phyloP scores from a whole-genome alignment of 2,329 filamentous ascomycete species.

The Gnomoniopsis sp. region DNA sequence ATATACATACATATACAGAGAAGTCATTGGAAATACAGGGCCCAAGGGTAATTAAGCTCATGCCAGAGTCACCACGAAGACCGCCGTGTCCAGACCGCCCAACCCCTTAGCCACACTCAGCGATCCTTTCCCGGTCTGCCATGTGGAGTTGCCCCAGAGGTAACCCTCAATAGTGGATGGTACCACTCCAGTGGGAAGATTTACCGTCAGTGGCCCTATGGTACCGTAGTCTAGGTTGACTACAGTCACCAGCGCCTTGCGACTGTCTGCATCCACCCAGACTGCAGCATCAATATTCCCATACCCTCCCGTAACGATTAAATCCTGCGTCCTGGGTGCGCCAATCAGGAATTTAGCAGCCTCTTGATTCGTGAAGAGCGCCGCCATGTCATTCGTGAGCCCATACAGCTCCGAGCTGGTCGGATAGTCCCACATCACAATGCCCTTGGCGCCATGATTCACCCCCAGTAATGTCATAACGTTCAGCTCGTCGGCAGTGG shows the following conservation, averaged over 20 bases:
- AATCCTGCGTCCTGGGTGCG: constrained; percentile 21
- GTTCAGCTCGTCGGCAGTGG: constrained; percentile 40
- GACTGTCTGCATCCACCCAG: constrained; percentile 31
- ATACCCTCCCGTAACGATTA: constrained; percentile 24
- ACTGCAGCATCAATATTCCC: constrained; percentile 35
- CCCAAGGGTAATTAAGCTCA: background rate
- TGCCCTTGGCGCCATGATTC: constrained; percentile 47
- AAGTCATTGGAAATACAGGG: background rate
- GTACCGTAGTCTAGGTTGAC: constrained; percentile 18
- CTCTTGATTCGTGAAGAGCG: constrained; percentile 30
- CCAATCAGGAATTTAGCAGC: constrained; percentile 36
- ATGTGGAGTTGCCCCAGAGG: constrained; percentile 16
- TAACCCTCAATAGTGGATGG: background rate
- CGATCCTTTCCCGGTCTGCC: constrained; percentile 13
- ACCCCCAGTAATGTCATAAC: constrained; percentile 44
- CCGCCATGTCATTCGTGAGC: constrained; percentile 35
- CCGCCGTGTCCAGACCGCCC: background rate
- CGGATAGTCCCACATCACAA: constrained; percentile 47
- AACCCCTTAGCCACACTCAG: background rate
- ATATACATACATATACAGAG: background rate
- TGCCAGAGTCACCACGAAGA: constrained; percentile 5
- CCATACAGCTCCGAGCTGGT: constrained; percentile 30
- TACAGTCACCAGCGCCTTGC: constrained; percentile 17
- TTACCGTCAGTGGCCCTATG: constrained; percentile 3
- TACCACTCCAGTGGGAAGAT: constrained; percentile 8